Evolutionary conservation across 176 grass and related monocot species (phyloP).

Genomic region (Bromus sterilis): DNA sequence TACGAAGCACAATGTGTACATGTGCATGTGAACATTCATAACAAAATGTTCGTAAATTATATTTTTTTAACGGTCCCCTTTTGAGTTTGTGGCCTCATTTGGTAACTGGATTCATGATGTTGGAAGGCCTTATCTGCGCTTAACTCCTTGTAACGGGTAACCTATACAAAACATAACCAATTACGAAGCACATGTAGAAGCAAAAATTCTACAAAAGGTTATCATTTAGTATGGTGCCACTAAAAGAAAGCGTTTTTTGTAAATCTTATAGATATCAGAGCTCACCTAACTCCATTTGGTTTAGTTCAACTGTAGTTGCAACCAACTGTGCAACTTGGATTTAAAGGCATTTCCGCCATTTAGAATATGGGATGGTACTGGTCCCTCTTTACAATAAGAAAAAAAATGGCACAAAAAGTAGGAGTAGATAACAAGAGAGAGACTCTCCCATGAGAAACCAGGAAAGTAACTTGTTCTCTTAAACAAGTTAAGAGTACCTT

Average conservation of each 20-base stretch:
- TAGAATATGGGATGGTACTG: not conserved
- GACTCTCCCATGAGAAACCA: not conserved
- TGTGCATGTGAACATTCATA: not conserved
- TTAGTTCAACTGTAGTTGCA: conserved; percentile 19
- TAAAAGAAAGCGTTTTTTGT: not conserved
- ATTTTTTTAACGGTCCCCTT: not conserved
- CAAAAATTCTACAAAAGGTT: not conserved
- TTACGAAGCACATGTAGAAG: not conserved
- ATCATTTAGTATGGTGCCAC: not conserved
- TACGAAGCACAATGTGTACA: not conserved
- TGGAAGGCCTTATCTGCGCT: not conserved
- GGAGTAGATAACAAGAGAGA: not conserved
- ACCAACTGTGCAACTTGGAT: not conserved
- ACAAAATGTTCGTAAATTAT: not conserved
- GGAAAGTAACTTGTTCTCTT: not conserved
- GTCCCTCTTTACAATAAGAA: conserved; percentile 8
- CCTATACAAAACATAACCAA: not conserved
- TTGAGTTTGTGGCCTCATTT: not conserved
- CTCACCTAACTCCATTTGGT: not conserved
- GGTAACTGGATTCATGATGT: not conserved
- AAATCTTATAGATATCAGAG: not conserved
- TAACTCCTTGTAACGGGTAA: not conserved
- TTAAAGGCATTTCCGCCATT: not conserved
- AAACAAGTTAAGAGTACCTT: not conserved
- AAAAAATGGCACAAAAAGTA: not conserved